phyloP scores from a whole-genome alignment of 1,139 yeast genomes.

The Chernovozyma aurita region DNA sequence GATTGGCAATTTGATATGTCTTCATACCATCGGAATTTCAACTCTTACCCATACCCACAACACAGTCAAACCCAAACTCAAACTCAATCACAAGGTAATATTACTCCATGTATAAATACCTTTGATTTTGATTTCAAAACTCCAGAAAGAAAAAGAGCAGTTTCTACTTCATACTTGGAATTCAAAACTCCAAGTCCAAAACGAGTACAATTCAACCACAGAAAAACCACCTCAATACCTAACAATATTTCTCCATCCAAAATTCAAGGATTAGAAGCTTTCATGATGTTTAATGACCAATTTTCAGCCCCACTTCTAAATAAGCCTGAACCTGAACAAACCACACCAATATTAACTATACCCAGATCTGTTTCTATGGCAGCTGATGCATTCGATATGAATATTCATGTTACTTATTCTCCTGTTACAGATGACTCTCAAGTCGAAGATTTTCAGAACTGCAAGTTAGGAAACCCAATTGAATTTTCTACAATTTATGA shows the following conservation, averaged over 20 bases:
- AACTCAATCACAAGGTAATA: conserved; percentile 6
- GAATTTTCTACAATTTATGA: conserved; percentile 15
- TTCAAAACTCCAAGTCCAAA: conserved; percentile 29
- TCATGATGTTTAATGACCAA: conserved; percentile 30
- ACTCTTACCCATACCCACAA: conserved; percentile 6
- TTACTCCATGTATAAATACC: conserved; percentile 3
- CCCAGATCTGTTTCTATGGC: conserved; percentile 7
- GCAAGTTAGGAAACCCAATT: conserved; percentile 12
- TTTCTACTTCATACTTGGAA: conserved; percentile 9
- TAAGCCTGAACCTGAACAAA: conserved; percentile 3
- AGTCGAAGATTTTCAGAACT: conserved; percentile 15
- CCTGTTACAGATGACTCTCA: conserved; percentile 24
- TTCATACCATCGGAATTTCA: conserved; percentile 4
- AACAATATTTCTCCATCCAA: conserved; percentile 12
- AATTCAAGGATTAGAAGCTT: conserved; percentile 25
- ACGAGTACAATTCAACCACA: conserved; percentile 5
- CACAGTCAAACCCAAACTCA: conserved; percentile 18
- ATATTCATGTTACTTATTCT: conserved; percentile 11
- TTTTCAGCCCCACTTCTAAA: conserved; percentile 12
- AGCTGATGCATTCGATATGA: conserved; percentile 8
- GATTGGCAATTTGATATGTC: conserved; percentile 7
- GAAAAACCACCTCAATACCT: conserved; percentile 17
- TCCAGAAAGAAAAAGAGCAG: conserved; percentile 23
- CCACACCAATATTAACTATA: conserved; percentile 2
- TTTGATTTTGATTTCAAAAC: conserved; percentile 10